Evolutionary conservation across 306 rosid species (phyloP).

Genomic region (apple (Malus domestica)): DNA sequence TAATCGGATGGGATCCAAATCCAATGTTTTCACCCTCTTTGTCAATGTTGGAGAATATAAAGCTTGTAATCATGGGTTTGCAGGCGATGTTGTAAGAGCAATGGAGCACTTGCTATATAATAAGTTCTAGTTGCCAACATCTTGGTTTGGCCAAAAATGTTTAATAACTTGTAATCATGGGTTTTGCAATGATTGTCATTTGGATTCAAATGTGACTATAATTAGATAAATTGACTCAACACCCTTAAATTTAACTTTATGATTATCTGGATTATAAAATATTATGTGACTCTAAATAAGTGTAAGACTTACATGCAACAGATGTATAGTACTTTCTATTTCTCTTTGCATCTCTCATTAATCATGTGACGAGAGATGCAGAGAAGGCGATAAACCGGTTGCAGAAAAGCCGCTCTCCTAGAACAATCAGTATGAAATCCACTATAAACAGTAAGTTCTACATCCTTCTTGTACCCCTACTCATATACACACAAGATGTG

Average conservation of each 20-base stretch:
- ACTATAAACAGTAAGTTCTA: no score
- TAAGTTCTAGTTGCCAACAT: not conserved
- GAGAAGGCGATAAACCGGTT: no score
- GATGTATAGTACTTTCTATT: fast-evolving
- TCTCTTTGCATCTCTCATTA: no score
- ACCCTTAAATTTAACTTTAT: not conserved
- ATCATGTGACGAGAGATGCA: no score
- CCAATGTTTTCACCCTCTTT: constrained; percentile 17
- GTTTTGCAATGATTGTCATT: not conserved
- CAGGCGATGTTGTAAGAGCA: not conserved
- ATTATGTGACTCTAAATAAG: not conserved
- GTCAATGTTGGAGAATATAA: constrained; percentile 16
- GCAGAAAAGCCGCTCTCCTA: no score
- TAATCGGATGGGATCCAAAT: no score
- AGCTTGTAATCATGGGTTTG: not conserved
- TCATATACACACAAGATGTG: not conserved
- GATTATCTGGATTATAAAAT: not conserved
- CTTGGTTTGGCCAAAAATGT: not conserved
- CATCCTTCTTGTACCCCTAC: not conserved
- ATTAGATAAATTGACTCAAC: not conserved
- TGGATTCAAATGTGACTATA: not conserved
- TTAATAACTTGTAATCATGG: not conserved
- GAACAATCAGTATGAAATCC: no score
- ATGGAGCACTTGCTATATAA: not conserved
- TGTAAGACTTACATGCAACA: not conserved